These are phyloP conservation scores for Cadophora sp. DNA, from an alignment of 2,329 filamentous ascomycete genomes.

Conservation along the genomic window DNA sequence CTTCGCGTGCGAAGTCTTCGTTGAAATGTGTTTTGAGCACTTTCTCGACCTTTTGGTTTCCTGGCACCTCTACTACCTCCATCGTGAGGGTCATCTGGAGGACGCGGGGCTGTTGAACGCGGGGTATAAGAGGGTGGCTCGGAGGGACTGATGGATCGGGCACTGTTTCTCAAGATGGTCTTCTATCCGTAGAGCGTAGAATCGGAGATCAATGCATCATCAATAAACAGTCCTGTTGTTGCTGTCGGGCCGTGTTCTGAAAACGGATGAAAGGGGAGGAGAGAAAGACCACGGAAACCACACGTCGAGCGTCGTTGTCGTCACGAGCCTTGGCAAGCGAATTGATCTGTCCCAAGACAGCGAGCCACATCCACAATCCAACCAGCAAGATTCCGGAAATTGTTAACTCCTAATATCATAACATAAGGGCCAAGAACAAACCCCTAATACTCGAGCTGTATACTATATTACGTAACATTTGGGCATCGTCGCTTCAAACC, in stretches of 20 bases:
- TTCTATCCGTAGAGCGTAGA: too few relatives aligned
- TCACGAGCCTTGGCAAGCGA: neutral
- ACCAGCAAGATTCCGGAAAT: too few relatives aligned
- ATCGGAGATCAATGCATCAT: too few relatives aligned
- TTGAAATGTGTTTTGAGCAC: conserved; percentile 27
- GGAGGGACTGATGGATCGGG: neutral
- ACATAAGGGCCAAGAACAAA: too few relatives aligned
- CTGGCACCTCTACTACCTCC: conserved; percentile 25
- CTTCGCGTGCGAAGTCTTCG: conserved; percentile 25
- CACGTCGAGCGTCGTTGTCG: neutral
- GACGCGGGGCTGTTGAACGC: neutral
- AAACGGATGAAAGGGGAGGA: too few relatives aligned
- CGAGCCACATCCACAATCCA: neutral
- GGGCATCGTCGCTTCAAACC: too few relatives aligned
- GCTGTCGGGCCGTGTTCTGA: too few relatives aligned
- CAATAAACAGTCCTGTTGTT: too few relatives aligned
- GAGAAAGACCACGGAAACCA: neutral
- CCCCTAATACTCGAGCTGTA: too few relatives aligned
- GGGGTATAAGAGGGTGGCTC: neutral
- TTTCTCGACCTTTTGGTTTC: conserved; percentile 33
- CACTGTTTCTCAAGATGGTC: neutral
- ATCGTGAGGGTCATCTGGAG: neutral
- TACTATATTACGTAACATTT: too few relatives aligned
- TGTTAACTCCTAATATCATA: too few relatives aligned
- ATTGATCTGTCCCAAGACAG: neutral